Evolutionary conservation across 2,329 filamentous ascomycete species (phyloP), one percentile per base, ranked within the genome.

Genomic region (Zasmidium cellare): DNA sequence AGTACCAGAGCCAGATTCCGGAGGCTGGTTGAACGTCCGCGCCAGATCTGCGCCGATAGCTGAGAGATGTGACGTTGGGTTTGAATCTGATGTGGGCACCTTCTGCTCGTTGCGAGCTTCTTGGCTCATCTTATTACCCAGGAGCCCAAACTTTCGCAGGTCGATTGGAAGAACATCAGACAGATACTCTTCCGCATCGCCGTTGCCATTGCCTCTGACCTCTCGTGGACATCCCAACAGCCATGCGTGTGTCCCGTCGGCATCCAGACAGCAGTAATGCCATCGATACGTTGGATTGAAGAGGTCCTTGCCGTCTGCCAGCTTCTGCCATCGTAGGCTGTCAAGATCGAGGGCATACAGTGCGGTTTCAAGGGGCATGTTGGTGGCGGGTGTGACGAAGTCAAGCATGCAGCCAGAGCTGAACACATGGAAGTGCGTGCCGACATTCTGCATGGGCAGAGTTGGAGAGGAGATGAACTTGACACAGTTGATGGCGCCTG

Each of bases 181-280:
- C 49, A 99, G 82, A 71, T 96, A 96, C 72, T 97, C 93, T 71
- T 96, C 93, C 57, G 92, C 87, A 2, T 85, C 86, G 57, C 86
- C 88, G 14, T 84, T 82, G 1, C 84, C 87, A 16, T 87, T 79
- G 41, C 88, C 88, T 49, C 87, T 85, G 44, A 82, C 78, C 63
- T 96, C 91, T 2, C 90, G 88, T 2, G 90, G 90, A 69, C 92
- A 97, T 9, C 94, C 94, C n/a, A 99, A 82, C 22, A 99, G 80
- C 92, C 94, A 99, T 7, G 92, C 94, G 72, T 96, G 96, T 6
- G 94, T 97, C 5, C 93, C 93, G 67, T 96, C 91, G 60, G 94
- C 88, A 71, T 97, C 96, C 76, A 97, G 89, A 2, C 92, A 96
- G 73, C 94, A 97, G 72, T 99, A 99, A 74, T 97, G 93, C 94